Evolutionary conservation across 2,329 filamentous ascomycete species (phyloP).

Genomic region (Ophiobolus disseminans): DNA sequence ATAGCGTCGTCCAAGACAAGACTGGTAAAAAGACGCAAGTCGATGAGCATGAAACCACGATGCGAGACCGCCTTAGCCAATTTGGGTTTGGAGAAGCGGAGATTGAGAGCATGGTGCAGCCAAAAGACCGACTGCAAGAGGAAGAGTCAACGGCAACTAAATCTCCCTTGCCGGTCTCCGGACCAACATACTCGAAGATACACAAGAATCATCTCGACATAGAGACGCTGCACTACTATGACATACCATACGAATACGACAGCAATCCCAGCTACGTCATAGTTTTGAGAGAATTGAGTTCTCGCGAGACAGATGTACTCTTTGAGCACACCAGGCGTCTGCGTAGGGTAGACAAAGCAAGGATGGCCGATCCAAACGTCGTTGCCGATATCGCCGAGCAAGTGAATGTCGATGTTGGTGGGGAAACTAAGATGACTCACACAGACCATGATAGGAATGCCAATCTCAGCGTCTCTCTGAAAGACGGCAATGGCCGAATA

Average conservation of each 20-base stretch:
- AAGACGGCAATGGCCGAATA: too few species aligned
- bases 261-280: conserved; percentile 57
- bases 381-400: too few species aligned
- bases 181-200: conserved; percentile 45
- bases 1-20: background rate
- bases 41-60: background rate
- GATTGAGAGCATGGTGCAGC: background rate
- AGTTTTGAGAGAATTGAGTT: conserved; percentile 48
- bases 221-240: conserved; percentile 57
- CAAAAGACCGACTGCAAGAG: background rate
- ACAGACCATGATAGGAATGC: too few species aligned
- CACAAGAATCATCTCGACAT: conserved; percentile 54
- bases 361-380: too few species aligned
- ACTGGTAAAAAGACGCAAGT: too few species aligned
- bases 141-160: background rate
- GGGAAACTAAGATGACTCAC: too few species aligned
- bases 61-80: background rate
- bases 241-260: conserved; percentile 57
- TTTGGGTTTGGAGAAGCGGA: background rate
- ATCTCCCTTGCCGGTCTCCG: background rate
- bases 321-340: conserved; percentile 59
- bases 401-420: too few species aligned
- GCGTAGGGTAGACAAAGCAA: conserved; percentile 28
- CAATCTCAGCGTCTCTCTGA: too few species aligned
- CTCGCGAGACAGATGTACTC: conserved; percentile 56